Evolutionary conservation across 352 stramenopile genomes (phyloP), one percentile per base, ranked within the genome.

Genomic region (Phytophthora sansomeana): DNA sequence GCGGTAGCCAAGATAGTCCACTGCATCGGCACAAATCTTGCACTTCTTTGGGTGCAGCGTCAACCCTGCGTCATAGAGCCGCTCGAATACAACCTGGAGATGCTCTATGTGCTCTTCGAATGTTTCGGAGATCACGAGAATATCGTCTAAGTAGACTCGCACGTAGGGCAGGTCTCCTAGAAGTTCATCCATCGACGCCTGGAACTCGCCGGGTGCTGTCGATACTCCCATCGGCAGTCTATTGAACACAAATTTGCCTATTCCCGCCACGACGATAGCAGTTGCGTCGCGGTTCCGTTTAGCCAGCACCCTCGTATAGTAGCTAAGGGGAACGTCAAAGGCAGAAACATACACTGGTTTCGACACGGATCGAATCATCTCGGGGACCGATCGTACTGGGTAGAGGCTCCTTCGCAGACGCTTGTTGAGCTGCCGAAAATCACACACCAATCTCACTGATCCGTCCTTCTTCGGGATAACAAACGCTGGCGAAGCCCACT

Each of bases 401-500:
- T 49, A 63, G 26, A 55, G 55, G 3, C 8, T 13, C 1, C 43
- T 13, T 1, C 26, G 13, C 1, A 63, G 24, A 6, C n/a, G 19
- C 10, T 48, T 48, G 24, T 54, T 55, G 6, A 63, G 33, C 7
- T 17, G 1, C 1, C 55, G 21, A 5, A 63, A 63, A 6, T 63
- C 44, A 1, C 30, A 48, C 7, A 55, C 30, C 8, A 63, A 39
- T 6, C 19, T 1, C 8, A 63, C 33, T 1, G 42, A 11, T 4
- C 43, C 32, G 32, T 63, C 55, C 21, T 63, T 63, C 33, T 63
- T 63, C 1, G 43, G 30, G 7, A 63, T 63, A 8, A 63, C 44
- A 6, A 55, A 55, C 21, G 24, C 32, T 1, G 42, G 32, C 3
- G 55, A 6, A 3, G 43, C 55, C 55, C 55, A 36, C 21, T 24